phyloP scores from a whole-genome alignment of 257 asterid species.

The Solanum neorickii region DNA sequence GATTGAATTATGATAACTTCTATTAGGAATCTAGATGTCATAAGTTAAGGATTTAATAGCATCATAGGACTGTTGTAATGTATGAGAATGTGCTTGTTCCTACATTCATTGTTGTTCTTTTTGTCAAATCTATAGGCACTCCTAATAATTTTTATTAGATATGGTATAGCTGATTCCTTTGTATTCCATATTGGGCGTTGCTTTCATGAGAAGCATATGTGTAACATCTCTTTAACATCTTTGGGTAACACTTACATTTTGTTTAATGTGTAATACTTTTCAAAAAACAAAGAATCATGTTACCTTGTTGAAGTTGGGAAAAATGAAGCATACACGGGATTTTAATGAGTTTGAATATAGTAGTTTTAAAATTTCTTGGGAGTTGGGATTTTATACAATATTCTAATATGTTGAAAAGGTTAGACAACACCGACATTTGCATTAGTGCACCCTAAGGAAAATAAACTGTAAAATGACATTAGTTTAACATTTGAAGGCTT shows the following conservation, averaged over 20 bases:
- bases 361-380: not conserved
- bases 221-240: not conserved
- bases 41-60: not conserved
- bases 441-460: too few relatives aligned
- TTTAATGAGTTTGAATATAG: not conserved
- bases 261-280: not conserved
- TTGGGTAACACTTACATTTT: not conserved
- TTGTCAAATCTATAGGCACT: not conserved
- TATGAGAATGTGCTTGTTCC: not conserved
- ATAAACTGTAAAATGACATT: too few relatives aligned
- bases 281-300: not conserved
- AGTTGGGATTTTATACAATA: not conserved
- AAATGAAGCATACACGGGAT: not conserved
- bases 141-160: not conserved
- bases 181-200: not conserved
- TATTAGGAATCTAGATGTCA: not conserved
- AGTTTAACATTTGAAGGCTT: too few relatives aligned
- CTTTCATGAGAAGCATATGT: not conserved
- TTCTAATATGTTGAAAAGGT: not conserved
- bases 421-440: not conserved
- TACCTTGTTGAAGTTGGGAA: not conserved
- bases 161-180: not conserved
- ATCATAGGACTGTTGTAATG: not conserved
- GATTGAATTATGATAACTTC: not conserved
- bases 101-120: not conserved